Percentiles rank a stretch among this genome's conserved stretches.
These are phyloP conservation scores for Leccinum boreale DNA, from an alignment of 768 basidiomycete genomes.

Conservation along the genomic window DNA sequence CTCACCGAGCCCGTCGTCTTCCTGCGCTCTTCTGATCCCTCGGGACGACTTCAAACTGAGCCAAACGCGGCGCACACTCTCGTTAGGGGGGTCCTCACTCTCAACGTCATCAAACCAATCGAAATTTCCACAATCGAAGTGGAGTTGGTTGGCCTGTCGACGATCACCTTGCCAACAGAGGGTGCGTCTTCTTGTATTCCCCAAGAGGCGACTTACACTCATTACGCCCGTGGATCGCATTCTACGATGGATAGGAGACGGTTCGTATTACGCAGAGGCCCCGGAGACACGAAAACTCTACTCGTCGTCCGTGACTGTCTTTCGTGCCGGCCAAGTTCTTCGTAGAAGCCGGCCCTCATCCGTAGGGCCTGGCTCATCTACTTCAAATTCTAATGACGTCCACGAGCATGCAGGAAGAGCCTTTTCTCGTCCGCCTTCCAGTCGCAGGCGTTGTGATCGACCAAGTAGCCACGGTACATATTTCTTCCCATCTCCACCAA, in stretches of 20 bases:
- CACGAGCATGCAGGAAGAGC: background rate
- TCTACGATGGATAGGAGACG: conserved; percentile 43
- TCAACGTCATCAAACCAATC: conserved; percentile 72
- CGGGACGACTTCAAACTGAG: conserved; percentile 32
- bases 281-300: conserved; percentile 73
- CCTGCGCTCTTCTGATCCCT: conserved; percentile 53
- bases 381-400: background rate
- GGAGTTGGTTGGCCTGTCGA: conserved; percentile 65
- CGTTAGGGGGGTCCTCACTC: conserved; percentile 62
- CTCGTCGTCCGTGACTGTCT: conserved; percentile 69
- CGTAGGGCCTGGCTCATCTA: conserved; percentile 21
- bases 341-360: conserved; percentile 24
- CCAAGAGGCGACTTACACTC: background rate
- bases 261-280: conserved; percentile 68
- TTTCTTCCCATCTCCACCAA: background rate
- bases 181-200: conserved; percentile 46
- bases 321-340: conserved; percentile 54
- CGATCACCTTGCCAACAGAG: conserved; percentile 74
- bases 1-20: conserved; percentile 77
- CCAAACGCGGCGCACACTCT: conserved; percentile 54
- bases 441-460: conserved; percentile 6
- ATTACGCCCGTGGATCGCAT: background rate
- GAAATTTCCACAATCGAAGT: conserved; percentile 84
- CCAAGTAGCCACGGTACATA: conserved; percentile 2
- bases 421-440: background rate